Percentiles rank a stretch among this genome's conserved stretches.
Conservation (phyloP, 78 protist species). For the Creolimax fragrantissima region DNA sequence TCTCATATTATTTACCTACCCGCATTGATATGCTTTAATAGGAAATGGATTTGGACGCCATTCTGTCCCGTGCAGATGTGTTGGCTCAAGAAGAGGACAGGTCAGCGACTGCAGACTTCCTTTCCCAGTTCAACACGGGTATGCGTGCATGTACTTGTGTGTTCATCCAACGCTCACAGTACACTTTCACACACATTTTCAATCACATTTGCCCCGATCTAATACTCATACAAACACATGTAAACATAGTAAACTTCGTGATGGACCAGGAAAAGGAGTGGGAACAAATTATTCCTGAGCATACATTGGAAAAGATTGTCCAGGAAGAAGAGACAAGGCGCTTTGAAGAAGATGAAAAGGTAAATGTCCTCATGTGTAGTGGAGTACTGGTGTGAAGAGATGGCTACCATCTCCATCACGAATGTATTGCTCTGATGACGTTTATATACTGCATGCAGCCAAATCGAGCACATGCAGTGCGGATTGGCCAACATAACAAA, state of each 20-base stretch:
- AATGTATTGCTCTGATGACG: too few relatives aligned
- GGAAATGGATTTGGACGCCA: neutral
- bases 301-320: neutral
- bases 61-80: slow-evolving; percentile 25
- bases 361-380: neutral
- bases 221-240: too few relatives aligned
- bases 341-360: neutral
- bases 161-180: neutral
- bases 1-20: neutral
- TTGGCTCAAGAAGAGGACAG: neutral
- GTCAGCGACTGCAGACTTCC: neutral
- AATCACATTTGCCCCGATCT: too few relatives aligned
- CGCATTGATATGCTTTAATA: neutral
- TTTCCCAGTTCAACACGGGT: slow-evolving; percentile 5
- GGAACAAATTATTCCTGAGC: slow-evolving; percentile 16
- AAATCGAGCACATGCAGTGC: too few relatives aligned
- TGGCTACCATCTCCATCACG: too few relatives aligned
- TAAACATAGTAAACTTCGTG: neutral
- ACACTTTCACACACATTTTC: too few relatives aligned
- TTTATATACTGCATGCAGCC: too few relatives aligned
- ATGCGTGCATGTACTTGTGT: neutral
- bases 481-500: too few relatives aligned
- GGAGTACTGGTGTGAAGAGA: neutral
- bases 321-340: neutral
- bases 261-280: neutral